Evolutionary conservation across 164 flowering plant genomes (phyloP), one percentile per base, ranked within the genome.

Genomic region (Umbilicus rupestris): DNA sequence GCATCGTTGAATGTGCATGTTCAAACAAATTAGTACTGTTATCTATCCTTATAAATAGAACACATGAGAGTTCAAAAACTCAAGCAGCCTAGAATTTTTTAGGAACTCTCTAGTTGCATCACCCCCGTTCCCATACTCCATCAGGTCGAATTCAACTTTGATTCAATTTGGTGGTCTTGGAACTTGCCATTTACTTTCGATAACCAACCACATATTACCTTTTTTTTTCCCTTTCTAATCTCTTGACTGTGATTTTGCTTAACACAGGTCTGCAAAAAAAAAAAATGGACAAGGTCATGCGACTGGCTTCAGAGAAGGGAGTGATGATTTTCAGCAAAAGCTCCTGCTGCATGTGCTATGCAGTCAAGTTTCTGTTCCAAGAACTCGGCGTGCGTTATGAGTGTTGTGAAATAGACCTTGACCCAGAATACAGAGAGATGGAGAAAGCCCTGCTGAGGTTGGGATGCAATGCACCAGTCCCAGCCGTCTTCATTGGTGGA

Each of bases 241-340:
- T 19, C 22, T 19, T 19, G 19, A 19, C 52, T n/a, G 52, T n/a
- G 16, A 60, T 14, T 35, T 30, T 35, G 9, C 12, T 17, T 2
- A 5, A 19, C 24, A 33, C 42, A 33, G 42, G 39, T 33, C 64
- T 29, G 24, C 35, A 24, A 35, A 46, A 17, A 39, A 26, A n/a
- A n/a, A 39, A 28, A 39, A 85, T 85, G 90, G 90, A 85, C 31
- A 85, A 81, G 73, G 80, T 85, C 66, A 68, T n/a, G 66, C 72
- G 73, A 66, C 35, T 88, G 77, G 74, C 81, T 0, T 73, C 85
- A 19, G 85, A 82, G 73, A 83, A 80, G 50, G 89, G 87, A 2
- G 83, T 91, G 29, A 83, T 88, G 74, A 83, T 91, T 16, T 91
- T 91, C 80, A 88, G 88, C 81, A 87, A 81, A 78, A 88, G 86